Percentiles rank a stretch among this genome's conserved stretches.
These are phyloP conservation scores for Coelomomyces lativittatus DNA, from an alignment of 371 early-diverging fungal genomes.

Conservation along the genomic window DNA sequence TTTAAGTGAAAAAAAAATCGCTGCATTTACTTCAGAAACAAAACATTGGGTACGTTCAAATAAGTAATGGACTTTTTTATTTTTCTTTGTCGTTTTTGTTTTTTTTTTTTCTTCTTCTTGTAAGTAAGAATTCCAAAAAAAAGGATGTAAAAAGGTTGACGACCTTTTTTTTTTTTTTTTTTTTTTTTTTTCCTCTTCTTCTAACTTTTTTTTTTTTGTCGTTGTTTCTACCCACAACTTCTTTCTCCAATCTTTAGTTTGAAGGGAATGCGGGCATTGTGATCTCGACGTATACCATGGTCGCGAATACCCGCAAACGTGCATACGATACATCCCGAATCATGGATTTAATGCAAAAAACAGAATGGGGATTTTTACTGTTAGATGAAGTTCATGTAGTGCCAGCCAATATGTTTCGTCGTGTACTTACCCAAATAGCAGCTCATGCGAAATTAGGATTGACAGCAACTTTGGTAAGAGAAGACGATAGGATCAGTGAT, in stretches of 20 bases:
- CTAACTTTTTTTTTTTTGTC: background rate
- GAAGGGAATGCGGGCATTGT: slow-evolving; percentile 75
- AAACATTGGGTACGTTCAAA: slow-evolving; percentile 64
- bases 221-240: background rate
- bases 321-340: slow-evolving; percentile 90
- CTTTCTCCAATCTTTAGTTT: slow-evolving; percentile 17
- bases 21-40: slow-evolving; percentile 87
- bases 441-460: slow-evolving; percentile 97
- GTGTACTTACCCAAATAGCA: slow-evolving; percentile 81
- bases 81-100: background rate
- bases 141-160: too few species aligned
- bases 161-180: background rate
- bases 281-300: slow-evolving; percentile 97
- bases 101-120: background rate
- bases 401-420: slow-evolving; percentile 97
- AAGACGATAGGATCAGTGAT: slow-evolving; percentile 98
- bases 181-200: background rate
- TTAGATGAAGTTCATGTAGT: slow-evolving; percentile 99
- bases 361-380: slow-evolving; percentile 96
- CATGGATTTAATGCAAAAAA: slow-evolving; percentile 79
- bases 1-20: slow-evolving; percentile 69
- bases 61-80: slow-evolving; percentile 4
- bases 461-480: slow-evolving; percentile 97
- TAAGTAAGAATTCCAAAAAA: too few species aligned
- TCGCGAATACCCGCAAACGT: slow-evolving; percentile 83